Percentiles rank a stretch among this genome's conserved stretches.
phyloP scores from a whole-genome alignment of 2,329 filamentous ascomycete genomes.

The Tolypocladium ophioglossoides region DNA sequence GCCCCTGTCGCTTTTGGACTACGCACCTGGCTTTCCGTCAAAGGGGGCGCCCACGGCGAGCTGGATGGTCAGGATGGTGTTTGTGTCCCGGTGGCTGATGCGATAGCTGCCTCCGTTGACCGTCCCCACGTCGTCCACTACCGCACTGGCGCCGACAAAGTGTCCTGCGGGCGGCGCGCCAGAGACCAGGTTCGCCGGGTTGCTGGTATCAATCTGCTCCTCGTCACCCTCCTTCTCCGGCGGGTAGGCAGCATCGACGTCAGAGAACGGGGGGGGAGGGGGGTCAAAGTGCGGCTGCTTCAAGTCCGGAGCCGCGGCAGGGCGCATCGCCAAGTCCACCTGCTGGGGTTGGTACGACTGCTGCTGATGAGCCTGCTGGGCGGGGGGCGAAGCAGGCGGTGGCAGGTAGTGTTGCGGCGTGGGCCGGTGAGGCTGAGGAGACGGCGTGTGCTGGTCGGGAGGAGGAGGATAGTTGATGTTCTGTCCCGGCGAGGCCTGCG shows the following conservation, averaged over 20 bases:
- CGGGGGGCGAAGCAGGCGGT: constrained; percentile 10
- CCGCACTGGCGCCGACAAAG: constrained; percentile 52
- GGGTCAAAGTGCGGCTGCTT: constrained; percentile 18
- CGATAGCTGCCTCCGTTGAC: constrained; percentile 95
- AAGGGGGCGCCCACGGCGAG: constrained; percentile 82
- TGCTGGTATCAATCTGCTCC: constrained; percentile 11
- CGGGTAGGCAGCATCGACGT: constrained; percentile 12
- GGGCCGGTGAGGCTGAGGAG: constrained; percentile 15
- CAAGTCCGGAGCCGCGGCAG: constrained; percentile 12
- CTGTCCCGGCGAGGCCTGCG: constrained; percentile 11
- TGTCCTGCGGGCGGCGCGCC: constrained; percentile 36
- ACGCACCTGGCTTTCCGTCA: constrained; percentile 60
- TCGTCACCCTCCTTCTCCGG: constrained; percentile 17
- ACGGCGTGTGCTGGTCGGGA: constrained; percentile 19
- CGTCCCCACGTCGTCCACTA: constrained; percentile 78
- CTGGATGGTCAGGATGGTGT: constrained; percentile 82
- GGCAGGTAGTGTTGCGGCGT: constrained; percentile 8
- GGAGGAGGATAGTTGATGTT: constrained; percentile 17
- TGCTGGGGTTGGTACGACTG: constrained; percentile 12
- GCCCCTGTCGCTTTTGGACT: background rate
- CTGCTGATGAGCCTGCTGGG: constrained; percentile 2
- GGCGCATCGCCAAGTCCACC: constrained; percentile 11
- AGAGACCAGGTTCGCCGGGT: constrained; percentile 21
- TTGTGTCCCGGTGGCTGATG: constrained; percentile 84
- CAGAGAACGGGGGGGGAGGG: constrained; percentile 14